Evolutionary conservation across 2,329 filamentous ascomycete species (phyloP).

Genomic region (Ceratocystis diversiconidia): DNA sequence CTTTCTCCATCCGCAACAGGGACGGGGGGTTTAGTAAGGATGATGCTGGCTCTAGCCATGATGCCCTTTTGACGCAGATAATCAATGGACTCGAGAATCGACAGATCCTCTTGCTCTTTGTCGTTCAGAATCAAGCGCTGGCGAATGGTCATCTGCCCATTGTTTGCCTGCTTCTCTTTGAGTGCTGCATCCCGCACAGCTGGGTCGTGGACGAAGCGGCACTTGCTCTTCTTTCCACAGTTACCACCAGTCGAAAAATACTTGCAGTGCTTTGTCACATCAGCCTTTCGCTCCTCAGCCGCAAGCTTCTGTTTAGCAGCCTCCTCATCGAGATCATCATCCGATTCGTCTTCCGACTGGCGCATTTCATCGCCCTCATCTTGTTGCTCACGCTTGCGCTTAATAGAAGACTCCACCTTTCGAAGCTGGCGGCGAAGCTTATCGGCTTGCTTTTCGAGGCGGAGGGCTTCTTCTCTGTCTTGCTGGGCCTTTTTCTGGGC

Average conservation of each 20-base stretch:
- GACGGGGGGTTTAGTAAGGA: constrained; percentile 15
- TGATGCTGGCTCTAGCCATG: constrained; percentile 26
- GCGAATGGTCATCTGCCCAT: constrained; percentile 50
- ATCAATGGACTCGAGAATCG: constrained; percentile 50
- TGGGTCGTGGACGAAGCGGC: constrained; percentile 55
- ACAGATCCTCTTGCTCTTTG: constrained; percentile 53
- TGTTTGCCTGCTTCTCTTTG: constrained; percentile 49
- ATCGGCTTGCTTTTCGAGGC: constrained; percentile 43
- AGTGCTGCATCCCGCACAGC: constrained; percentile 49
- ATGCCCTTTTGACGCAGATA: constrained; percentile 48
- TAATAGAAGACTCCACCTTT: constrained; percentile 56
- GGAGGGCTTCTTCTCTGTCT: constrained; percentile 32
- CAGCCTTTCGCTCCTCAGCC: constrained; percentile 36
- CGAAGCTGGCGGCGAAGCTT: constrained; percentile 50
- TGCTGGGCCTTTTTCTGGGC: constrained; percentile 42
- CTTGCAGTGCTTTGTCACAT: constrained; percentile 53
- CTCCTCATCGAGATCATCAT: constrained; percentile 43
- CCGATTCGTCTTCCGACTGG: constrained; percentile 32
- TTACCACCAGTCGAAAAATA: constrained; percentile 55
- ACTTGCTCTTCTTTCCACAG: constrained; percentile 62
- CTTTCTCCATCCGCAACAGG: neutral
- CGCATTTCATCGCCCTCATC: constrained; percentile 55
- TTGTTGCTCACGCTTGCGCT: constrained; percentile 53
- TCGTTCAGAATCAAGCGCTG: constrained; percentile 53
- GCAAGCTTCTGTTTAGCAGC: constrained; percentile 20